phyloP scores from a whole-genome alignment of 345 rosid genomes.

The Moricandia arvensis region DNA sequence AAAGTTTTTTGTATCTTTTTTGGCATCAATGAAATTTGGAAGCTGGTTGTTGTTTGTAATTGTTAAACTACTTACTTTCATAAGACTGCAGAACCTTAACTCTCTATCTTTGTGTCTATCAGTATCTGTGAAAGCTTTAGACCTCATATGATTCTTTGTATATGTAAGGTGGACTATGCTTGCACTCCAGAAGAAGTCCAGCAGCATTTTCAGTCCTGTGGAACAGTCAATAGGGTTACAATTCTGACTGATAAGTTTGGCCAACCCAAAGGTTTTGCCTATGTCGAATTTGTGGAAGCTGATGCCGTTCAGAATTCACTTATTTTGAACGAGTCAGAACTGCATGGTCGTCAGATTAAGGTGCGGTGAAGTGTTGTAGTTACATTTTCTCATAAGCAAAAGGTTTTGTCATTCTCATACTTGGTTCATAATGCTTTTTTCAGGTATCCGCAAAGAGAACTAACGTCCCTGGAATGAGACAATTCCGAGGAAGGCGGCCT shows the following conservation, averaged over 20 bases:
- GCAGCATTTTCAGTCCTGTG: conserved; percentile 98
- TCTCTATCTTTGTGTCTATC: not conserved
- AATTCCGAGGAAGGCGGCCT: conserved; percentile 83
- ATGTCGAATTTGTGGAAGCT: conserved; percentile 93
- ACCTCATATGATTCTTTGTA: not conserved
- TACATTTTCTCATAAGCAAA: not conserved
- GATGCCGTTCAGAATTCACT: conserved; percentile 96
- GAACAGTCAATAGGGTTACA: conserved; percentile 94
- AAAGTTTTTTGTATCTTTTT: too few species aligned
- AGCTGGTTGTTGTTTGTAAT: too few species aligned
- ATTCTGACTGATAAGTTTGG: conserved; percentile 98
- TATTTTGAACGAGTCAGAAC: conserved; percentile 84
- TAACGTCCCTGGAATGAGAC: conserved; percentile 94
- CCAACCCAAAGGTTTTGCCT: conserved; percentile 98
- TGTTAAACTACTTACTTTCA: too few species aligned
- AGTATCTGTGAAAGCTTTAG: not conserved
- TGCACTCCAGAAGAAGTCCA: conserved; percentile 99
- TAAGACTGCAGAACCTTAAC: too few species aligned
- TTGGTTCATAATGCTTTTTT: conserved; percentile 13
- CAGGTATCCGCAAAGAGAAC: conserved; percentile 98
- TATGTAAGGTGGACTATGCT: conserved; percentile 84
- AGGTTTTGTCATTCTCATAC: not conserved
- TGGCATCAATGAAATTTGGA: too few species aligned
- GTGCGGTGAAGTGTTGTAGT: conserved; percentile 33
- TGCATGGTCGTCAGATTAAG: conserved; percentile 97